Evolutionary conservation across 257 asterid genomes (phyloP).

Genomic region (Knoxia roxburghii): DNA sequence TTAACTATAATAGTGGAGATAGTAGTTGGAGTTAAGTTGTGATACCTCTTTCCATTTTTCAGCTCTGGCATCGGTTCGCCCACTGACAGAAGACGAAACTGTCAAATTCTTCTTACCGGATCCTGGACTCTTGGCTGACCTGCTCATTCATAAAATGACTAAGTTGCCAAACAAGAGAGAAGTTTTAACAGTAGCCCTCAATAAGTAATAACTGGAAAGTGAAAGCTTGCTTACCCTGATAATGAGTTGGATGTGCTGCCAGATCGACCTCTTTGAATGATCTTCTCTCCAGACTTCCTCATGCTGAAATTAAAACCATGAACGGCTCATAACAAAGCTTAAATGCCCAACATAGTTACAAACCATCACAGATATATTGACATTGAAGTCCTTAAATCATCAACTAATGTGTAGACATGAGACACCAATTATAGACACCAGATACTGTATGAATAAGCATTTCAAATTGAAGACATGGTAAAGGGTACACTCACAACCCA

Average conservation of each 20-base stretch:
- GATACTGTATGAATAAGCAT: neutral
- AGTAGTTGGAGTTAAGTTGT: neutral
- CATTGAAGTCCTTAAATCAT: neutral
- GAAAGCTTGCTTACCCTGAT: constrained; percentile 36
- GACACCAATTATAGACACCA: too few species aligned
- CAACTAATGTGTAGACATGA: too few species aligned
- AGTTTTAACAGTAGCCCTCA: neutral
- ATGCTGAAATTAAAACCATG: constrained; percentile 24
- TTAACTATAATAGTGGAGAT: neutral
- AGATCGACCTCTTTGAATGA: constrained; percentile 35
- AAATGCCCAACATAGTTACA: neutral
- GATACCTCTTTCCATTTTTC: constrained; percentile 78
- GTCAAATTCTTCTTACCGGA: constrained; percentile 23
- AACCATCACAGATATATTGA: neutral
- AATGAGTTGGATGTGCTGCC: constrained; percentile 39
- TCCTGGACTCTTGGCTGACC: constrained; percentile 40
- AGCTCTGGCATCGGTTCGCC: constrained; percentile 42
- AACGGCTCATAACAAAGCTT: constrained; percentile 8
- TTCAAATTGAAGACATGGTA: too few species aligned
- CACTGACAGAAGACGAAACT: constrained; percentile 36
- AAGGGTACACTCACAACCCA: too few species aligned
- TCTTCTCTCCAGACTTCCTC: constrained; percentile 40
- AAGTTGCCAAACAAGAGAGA: neutral
- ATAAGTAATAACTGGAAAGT: neutral
- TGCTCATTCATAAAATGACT: constrained; percentile 13